phyloP scores from a whole-genome alignment of 495 filamentous ascomycete species.

The Cryomyces antarcticus region DNA sequence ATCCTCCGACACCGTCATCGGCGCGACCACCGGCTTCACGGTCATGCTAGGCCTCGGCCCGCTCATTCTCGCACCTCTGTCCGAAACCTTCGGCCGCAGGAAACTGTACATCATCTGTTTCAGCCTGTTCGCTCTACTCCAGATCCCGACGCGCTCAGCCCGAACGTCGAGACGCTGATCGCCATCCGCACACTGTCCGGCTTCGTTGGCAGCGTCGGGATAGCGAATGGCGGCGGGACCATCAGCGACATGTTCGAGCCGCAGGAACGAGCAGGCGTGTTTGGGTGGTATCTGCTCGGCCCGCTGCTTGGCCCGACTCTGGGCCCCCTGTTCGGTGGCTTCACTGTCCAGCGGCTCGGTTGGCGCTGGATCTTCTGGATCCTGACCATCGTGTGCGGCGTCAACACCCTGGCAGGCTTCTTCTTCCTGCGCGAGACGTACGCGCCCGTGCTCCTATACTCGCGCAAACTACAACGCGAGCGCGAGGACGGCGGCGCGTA shows the following conservation, averaged over 20 bases:
- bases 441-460: constrained; percentile 8
- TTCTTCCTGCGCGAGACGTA: constrained; percentile 12
- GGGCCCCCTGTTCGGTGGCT: constrained; percentile 11
- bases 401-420: constrained; percentile 11
- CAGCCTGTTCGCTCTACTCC: constrained; percentile 12
- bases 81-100: constrained; percentile 12
- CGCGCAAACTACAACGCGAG: constrained; percentile 3
- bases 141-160: constrained; percentile 13
- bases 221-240: constrained; percentile 14
- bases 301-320: constrained; percentile 12
- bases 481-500: constrained; percentile 1
- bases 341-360: constrained; percentile 10
- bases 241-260: constrained; percentile 13
- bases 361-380: constrained; percentile 17
- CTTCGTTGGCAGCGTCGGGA: constrained; percentile 16
- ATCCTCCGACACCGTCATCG: constrained; percentile 13
- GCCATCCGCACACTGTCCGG: constrained; percentile 19
- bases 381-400: constrained; percentile 11
- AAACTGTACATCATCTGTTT: constrained; percentile 11
- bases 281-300: constrained; percentile 13
- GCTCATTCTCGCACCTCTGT: constrained; percentile 11
- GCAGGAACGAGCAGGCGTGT: constrained; percentile 8
- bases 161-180: constrained; percentile 11
- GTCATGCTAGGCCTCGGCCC: constrained; percentile 14
- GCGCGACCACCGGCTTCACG: constrained; percentile 12